Conservation (phyloP, 257 asterid genomes). For the Prunella vulgaris region DNA sequence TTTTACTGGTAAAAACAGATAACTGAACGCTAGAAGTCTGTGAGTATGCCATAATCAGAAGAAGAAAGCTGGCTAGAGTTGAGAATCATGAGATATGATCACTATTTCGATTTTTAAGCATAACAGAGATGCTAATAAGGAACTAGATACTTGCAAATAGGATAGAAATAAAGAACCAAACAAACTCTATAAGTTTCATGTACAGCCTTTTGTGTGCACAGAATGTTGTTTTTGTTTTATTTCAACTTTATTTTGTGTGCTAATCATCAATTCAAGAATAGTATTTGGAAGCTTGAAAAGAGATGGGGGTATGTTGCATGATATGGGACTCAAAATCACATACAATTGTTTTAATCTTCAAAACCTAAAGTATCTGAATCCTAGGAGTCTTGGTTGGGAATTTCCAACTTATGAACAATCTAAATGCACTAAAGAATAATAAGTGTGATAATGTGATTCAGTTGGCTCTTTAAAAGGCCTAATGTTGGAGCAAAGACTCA, state of each 20-base stretch:
- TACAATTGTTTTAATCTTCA: background rate
- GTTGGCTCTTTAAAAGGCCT: background rate
- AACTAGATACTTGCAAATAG: background rate
- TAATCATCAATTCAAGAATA: slow-evolving; percentile 4
- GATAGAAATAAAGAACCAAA: background rate
- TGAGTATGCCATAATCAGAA: slow-evolving; percentile 1
- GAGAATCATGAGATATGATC: slow-evolving; percentile 17
- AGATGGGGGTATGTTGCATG: background rate
- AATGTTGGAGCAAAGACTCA: slow-evolving; percentile 9
- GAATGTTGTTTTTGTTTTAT: background rate
- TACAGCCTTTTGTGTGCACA: background rate
- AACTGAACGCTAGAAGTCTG: background rate
- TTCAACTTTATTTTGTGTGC: background rate
- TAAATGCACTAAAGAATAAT: background rate
- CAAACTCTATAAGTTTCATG: background rate
- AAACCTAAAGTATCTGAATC: background rate
- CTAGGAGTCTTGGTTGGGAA: background rate
- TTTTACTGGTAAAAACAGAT: background rate
- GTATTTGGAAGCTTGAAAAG: background rate
- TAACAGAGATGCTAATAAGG: slow-evolving; percentile 35
- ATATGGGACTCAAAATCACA: background rate
- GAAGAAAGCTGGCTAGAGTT: slow-evolving; percentile 14
- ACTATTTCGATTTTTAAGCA: slow-evolving; percentile 25
- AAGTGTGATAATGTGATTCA: background rate
- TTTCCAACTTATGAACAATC: background rate